phyloP scores from a whole-genome alignment of 495 filamentous ascomycete species.

The Talaromyces proteolyticus region DNA sequence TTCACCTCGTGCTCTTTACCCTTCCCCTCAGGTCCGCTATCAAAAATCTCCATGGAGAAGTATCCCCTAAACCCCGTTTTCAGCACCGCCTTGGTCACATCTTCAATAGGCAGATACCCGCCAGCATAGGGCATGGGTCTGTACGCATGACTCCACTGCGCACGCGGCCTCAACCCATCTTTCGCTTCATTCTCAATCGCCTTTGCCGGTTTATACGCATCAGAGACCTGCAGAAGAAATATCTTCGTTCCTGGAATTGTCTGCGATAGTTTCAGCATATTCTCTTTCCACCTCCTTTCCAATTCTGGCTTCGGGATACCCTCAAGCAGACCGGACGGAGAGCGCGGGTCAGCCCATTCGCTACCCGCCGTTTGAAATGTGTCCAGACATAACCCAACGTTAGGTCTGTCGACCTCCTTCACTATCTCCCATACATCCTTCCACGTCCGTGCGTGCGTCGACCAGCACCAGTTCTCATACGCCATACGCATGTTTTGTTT shows the following conservation, averaged over 20 bases:
- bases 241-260: slow-evolving; percentile 67
- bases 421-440: slow-evolving; percentile 63
- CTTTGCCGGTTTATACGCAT: slow-evolving; percentile 60
- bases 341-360: slow-evolving; percentile 74
- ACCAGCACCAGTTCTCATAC: slow-evolving; percentile 88
- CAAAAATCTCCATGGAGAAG: slow-evolving; percentile 75
- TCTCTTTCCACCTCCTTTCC: slow-evolving; percentile 40
- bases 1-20: slow-evolving; percentile 54
- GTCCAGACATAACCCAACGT: slow-evolving; percentile 74
- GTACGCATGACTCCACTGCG: slow-evolving; percentile 66
- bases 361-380: slow-evolving; percentile 74
- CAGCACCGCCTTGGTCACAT: slow-evolving; percentile 61
- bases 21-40: slow-evolving; percentile 53
- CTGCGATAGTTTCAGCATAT: slow-evolving; percentile 45
- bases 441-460: slow-evolving; percentile 64
- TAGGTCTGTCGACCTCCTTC: slow-evolving; percentile 49
- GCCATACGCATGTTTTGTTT: slow-evolving; percentile 53
- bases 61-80: slow-evolving; percentile 66
- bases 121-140: slow-evolving; percentile 66
- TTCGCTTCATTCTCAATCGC: slow-evolving; percentile 43
- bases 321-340: slow-evolving; percentile 53
- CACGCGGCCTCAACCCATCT: slow-evolving; percentile 49
- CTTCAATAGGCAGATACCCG: slow-evolving; percentile 65
- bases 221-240: slow-evolving; percentile 69
- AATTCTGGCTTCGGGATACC: slow-evolving; percentile 31